Conservation (phyloP, 2,329 filamentous ascomycete genomes). For the Penicillium polonicum region DNA sequence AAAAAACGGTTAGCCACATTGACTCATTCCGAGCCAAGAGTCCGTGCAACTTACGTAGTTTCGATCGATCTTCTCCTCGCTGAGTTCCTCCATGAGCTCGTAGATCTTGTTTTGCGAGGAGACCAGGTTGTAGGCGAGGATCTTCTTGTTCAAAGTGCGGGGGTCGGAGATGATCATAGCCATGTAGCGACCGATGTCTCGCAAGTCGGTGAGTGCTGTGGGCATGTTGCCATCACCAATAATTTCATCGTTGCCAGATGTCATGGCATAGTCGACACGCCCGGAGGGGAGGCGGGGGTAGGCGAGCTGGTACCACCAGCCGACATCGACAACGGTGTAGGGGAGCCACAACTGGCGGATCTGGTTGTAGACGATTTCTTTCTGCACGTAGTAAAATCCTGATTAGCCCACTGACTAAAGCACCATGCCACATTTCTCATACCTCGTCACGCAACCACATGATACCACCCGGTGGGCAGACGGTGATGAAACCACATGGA, state of each 20-base stretch:
- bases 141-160: constrained; percentile 54
- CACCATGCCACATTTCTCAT: constrained; percentile 12
- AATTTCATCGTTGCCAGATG: constrained; percentile 39
- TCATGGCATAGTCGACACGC: constrained; percentile 46
- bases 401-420: constrained; percentile 7
- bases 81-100: constrained; percentile 47
- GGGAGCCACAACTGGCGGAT: constrained; percentile 51
- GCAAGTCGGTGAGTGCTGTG: constrained; percentile 48
- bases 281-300: constrained; percentile 49
- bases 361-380: constrained; percentile 53
- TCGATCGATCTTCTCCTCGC: constrained; percentile 49
- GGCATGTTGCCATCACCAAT: constrained; percentile 48
- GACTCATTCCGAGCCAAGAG: neutral
- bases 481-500: constrained; percentile 51
- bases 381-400: constrained; percentile 32
- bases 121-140: constrained; percentile 52
- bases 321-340: constrained; percentile 59
- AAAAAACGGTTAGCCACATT: constrained; percentile 14
- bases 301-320: constrained; percentile 58
- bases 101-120: constrained; percentile 50
- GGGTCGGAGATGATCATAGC: constrained; percentile 53
- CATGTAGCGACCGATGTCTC: constrained; percentile 56
- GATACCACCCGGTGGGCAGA: constrained; percentile 47
- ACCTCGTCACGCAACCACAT: constrained; percentile 45
- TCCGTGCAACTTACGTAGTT: constrained; percentile 35